Evolutionary conservation across 2,329 filamentous ascomycete genomes (phyloP).

Genomic region (Elsinoe arachidis): DNA sequence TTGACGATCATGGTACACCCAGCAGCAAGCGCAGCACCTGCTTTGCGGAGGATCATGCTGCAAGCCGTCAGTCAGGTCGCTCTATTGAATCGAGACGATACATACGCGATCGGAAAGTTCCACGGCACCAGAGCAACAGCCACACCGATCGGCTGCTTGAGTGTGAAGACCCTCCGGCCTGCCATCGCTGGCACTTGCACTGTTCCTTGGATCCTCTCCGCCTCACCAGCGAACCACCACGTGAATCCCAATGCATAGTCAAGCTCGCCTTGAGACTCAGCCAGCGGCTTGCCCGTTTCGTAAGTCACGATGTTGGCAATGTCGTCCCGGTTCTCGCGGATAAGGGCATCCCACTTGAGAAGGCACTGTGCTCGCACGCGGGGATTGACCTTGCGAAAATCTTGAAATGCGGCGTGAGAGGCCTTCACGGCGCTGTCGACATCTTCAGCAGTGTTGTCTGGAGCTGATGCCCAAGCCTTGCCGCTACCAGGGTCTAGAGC

Average conservation of each 20-base stretch:
- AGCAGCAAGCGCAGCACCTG: constrained; percentile 58
- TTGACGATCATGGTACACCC: constrained; percentile 68
- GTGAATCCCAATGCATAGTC: constrained; percentile 43
- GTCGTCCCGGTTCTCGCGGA: constrained; percentile 54
- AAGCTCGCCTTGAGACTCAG: constrained; percentile 41
- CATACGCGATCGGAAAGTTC: constrained; percentile 58
- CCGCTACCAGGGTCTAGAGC: constrained; percentile 42
- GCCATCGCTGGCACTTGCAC: constrained; percentile 52
- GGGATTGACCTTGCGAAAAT: constrained; percentile 52
- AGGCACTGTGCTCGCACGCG: constrained; percentile 54
- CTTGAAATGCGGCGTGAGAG: constrained; percentile 52
- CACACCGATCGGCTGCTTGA: constrained; percentile 68
- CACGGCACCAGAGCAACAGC: constrained; percentile 61
- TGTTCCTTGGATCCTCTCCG: constrained; percentile 53
- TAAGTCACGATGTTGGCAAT: constrained; percentile 52
- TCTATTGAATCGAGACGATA: background rate
- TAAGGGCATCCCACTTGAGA: constrained; percentile 56
- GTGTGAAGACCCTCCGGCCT: constrained; percentile 56
- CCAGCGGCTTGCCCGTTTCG: constrained; percentile 43
- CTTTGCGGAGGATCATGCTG: constrained; percentile 57
- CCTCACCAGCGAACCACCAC: constrained; percentile 49
- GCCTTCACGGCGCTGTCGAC: constrained; percentile 52
- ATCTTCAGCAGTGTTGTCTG: constrained; percentile 46
- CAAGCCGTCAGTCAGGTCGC: constrained; percentile 5
- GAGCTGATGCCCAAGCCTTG: constrained; percentile 41